These are phyloP conservation scores for Aspergillus fructus DNA, from an alignment of 2,329 filamentous ascomycete species.

Conservation along the genomic window DNA sequence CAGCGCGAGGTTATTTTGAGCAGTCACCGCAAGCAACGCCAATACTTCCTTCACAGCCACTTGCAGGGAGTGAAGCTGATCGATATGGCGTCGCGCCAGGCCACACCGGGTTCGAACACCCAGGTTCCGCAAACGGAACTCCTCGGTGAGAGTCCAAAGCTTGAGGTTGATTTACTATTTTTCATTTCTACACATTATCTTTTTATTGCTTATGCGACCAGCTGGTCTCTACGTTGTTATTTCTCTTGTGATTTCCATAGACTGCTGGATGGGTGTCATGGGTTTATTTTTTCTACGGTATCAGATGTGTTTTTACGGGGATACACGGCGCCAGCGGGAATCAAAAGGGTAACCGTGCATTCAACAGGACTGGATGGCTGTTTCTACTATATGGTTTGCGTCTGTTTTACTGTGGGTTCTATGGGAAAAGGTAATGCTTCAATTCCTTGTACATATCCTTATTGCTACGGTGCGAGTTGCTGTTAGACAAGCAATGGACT, in stretches of 20 bases:
- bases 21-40: slow-evolving; percentile 33
- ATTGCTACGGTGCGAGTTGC: slow-evolving; percentile 5
- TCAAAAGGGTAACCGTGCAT: slow-evolving; percentile 25
- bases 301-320: slow-evolving; percentile 22
- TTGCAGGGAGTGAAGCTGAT: slow-evolving; percentile 31
- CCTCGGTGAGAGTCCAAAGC: slow-evolving; percentile 26
- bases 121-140: slow-evolving; percentile 33
- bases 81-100: slow-evolving; percentile 30
- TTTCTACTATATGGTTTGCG: slow-evolving; percentile 16
- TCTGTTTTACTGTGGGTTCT: slow-evolving; percentile 17
- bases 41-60: slow-evolving; percentile 36
- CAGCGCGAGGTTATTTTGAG: slow-evolving; percentile 33
- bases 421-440: slow-evolving; percentile 11
- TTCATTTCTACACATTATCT: slow-evolving; percentile 9
- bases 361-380: slow-evolving; percentile 26
- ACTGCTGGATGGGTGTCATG: slow-evolving; percentile 30
- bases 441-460: slow-evolving; percentile 34
- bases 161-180: slow-evolving; percentile 12
- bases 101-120: slow-evolving; percentile 29
- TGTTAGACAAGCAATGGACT: slow-evolving; percentile 8
- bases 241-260: slow-evolving; percentile 29
- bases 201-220: slow-evolving; percentile 6
- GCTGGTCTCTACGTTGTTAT: slow-evolving; percentile 14
- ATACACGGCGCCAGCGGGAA: slow-evolving; percentile 29
- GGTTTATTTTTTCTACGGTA: slow-evolving; percentile 28